Percentiles rank a stretch among this genome's conserved stretches.
Conservation (phyloP, 2,329 filamentous ascomycete species). For the Cercospora sesami region DNA sequence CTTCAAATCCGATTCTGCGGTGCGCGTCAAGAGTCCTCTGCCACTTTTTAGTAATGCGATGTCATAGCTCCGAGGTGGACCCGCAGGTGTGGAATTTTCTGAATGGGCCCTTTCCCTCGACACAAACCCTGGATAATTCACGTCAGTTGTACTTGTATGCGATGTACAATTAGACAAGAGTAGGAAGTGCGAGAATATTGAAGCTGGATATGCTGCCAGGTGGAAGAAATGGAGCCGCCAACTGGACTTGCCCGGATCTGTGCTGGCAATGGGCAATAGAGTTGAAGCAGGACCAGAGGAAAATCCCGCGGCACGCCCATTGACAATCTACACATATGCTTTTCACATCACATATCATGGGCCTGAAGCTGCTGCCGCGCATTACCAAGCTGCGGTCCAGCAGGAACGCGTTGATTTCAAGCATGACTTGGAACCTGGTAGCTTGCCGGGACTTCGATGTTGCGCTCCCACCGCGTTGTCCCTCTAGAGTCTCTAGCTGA, state of each 20-base stretch:
- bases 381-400: not conserved
- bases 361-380: not conserved
- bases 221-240: not conserved
- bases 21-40: conserved; percentile 2
- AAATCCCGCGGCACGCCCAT: not conserved
- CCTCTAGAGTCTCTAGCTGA: not conserved
- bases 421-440: not conserved
- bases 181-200: not conserved
- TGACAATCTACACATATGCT: not conserved
- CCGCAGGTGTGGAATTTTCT: conserved; percentile 18
- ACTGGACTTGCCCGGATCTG: not conserved
- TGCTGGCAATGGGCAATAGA: not conserved
- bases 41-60: conserved; percentile 15
- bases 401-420: not conserved
- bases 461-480: not conserved
- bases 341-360: not conserved
- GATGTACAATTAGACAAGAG: not conserved
- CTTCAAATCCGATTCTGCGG: conserved; percentile 1
- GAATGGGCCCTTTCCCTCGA: not conserved
- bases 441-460: not conserved
- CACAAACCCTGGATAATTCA: not conserved
- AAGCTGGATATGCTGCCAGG: not conserved
- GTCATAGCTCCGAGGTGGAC: conserved; percentile 14
- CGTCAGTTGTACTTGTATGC: not conserved
- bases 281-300: not conserved